These are phyloP conservation scores for Ophiostoma quercus DNA, from an alignment of 2,329 filamentous ascomycete genomes.

Conservation along the genomic window DNA sequence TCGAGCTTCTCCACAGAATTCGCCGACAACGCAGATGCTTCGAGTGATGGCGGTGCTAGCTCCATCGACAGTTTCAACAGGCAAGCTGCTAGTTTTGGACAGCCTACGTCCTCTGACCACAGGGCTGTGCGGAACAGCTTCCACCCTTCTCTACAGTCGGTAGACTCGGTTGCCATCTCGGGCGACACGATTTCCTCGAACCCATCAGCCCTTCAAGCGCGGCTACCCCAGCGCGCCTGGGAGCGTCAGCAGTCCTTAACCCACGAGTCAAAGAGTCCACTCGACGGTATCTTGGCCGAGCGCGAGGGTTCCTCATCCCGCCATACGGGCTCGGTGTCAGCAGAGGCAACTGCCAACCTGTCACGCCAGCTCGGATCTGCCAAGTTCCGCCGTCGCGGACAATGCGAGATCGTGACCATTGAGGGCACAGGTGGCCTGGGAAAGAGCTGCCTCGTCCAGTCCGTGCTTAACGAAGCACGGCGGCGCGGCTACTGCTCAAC, in stretches of 20 bases:
- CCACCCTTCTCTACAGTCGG: conserved; percentile 39
- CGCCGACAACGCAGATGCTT: conserved; percentile 47
- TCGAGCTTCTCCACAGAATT: conserved; percentile 51
- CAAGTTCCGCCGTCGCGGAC: conserved; percentile 57
- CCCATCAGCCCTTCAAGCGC: conserved; percentile 34
- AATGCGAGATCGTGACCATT: conserved; percentile 59
- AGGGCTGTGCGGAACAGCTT: conserved; percentile 38
- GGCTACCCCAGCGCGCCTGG: conserved; percentile 43
- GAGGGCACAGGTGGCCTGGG: conserved; percentile 60
- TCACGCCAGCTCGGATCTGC: conserved; percentile 51
- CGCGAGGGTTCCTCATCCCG: conserved; percentile 39
- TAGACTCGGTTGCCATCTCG: conserved; percentile 44
- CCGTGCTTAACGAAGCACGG: conserved; percentile 56
- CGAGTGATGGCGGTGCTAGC: conserved; percentile 54
- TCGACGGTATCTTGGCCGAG: conserved; percentile 43
- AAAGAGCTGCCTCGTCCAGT: conserved; percentile 60
- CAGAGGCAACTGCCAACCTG: conserved; percentile 47
- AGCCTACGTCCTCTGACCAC: conserved; percentile 41
- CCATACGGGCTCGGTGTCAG: conserved; percentile 35
- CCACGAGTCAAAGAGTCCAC: conserved; percentile 44
- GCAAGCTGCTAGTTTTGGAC: conserved; percentile 47
- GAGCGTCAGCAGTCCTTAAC: conserved; percentile 50
- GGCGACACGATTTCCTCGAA: conserved; percentile 40
- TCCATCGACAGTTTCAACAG: conserved; percentile 50
- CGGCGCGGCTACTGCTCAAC: conserved; percentile 60